Conservation (phyloP, 352 stramenopile species). For the Globisporangium heterothallicum region DNA sequence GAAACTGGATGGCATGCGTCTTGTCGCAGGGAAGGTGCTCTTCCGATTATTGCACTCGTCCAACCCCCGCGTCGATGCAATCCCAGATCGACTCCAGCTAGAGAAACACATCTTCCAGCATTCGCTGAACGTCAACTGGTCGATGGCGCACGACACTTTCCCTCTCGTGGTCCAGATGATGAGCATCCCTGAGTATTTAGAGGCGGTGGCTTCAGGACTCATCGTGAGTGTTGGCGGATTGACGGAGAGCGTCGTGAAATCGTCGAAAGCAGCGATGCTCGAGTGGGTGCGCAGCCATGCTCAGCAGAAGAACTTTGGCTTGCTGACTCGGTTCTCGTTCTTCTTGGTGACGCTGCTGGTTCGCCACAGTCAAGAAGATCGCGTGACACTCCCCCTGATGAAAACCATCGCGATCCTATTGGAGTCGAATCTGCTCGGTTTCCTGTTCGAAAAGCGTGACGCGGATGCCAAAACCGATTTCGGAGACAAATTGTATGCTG, state of each 20-base stretch:
- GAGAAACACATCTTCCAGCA: constrained; percentile 54
- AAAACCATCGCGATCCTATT: constrained; percentile 83
- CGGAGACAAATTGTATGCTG: constrained; percentile 53
- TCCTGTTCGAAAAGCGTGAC: constrained; percentile 44
- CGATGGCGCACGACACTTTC: constrained; percentile 87
- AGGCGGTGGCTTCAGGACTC: constrained; percentile 84
- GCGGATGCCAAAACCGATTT: constrained; percentile 31
- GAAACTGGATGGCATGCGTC: constrained; percentile 93
- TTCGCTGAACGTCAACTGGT: constrained; percentile 65
- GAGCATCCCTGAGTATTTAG: constrained; percentile 83
- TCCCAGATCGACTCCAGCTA: constrained; percentile 73
- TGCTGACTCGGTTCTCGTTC: constrained; percentile 64
- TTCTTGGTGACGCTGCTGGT: constrained; percentile 60
- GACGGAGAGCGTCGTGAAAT: constrained; percentile 92
- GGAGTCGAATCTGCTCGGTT: constrained; percentile 46
- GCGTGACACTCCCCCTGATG: constrained; percentile 82
- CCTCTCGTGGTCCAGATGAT: constrained; percentile 84
- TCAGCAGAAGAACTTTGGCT: constrained; percentile 51
- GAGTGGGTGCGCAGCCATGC: constrained; percentile 50
- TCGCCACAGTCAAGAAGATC: constrained; percentile 61
- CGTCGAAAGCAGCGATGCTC: constrained; percentile 58
- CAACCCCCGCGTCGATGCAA: constrained; percentile 56
- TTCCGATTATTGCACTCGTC: constrained; percentile 78
- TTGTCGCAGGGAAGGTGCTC: constrained; percentile 85
- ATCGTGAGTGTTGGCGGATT: constrained; percentile 94